phyloP scores from a whole-genome alignment of 129 eudicot species.

The Mikania micrantha region DNA sequence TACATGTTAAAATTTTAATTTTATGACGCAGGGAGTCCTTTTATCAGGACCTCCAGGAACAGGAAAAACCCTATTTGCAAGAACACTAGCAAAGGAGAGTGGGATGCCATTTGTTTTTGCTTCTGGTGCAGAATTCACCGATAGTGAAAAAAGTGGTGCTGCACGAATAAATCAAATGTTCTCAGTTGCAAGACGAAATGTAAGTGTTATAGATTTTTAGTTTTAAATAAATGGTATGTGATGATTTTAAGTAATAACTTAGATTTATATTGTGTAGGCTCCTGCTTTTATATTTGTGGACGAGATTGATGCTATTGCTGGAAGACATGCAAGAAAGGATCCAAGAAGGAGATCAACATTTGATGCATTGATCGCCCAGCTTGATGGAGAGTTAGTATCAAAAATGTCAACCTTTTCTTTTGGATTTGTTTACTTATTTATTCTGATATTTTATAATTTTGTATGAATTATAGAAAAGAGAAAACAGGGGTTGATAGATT shows the following conservation, averaged over 20 bases:
- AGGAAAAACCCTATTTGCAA: conserved; percentile 95
- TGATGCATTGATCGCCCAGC: conserved; percentile 76
- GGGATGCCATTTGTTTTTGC: conserved; percentile 96
- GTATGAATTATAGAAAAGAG: conserved; percentile 51
- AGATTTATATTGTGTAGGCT: conserved; percentile 45
- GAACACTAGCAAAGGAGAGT: conserved; percentile 88
- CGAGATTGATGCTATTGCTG: conserved; percentile 95
- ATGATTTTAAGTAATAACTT: not conserved
- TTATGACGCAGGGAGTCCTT: conserved; percentile 70
- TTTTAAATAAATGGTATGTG: not conserved
- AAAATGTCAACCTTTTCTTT: not conserved
- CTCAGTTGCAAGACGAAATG: conserved; percentile 78
- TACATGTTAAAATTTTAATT: conserved; percentile 1
- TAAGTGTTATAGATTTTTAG: conserved; percentile 12
- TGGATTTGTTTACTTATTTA: not conserved
- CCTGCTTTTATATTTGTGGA: conserved; percentile 94
- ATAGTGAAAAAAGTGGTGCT: conserved; percentile 89
- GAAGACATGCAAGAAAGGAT: conserved; percentile 82
- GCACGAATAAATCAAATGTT: conserved; percentile 83
- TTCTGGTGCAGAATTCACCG: conserved; percentile 98
- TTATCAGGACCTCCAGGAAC: conserved; percentile 97
- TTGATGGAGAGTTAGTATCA: conserved; percentile 91
- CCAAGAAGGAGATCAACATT: conserved; percentile 78
- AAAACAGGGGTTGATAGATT: conserved; percentile 81
- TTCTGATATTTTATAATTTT: not conserved